Conservation (phyloP, 2,329 filamentous ascomycete species). For the Paraphaeosphaeria minitans region DNA sequence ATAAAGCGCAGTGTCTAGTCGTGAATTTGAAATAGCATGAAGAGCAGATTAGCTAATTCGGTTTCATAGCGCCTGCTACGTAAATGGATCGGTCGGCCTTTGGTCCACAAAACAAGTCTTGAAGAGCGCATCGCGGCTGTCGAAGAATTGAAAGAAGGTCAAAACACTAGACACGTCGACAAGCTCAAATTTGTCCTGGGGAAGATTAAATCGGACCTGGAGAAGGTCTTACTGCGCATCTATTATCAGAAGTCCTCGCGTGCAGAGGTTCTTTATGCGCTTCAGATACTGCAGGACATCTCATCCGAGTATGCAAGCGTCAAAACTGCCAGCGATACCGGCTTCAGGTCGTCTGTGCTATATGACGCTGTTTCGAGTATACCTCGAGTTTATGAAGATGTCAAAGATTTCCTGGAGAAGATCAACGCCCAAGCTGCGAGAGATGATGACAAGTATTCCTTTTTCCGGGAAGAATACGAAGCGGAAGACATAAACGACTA, state of each 20-base stretch:
- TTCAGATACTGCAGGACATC: slow-evolving; percentile 85
- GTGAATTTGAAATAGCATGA: neutral
- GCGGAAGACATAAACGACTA: slow-evolving; percentile 87
- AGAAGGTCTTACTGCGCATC: slow-evolving; percentile 90
- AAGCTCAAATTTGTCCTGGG: slow-evolving; percentile 73
- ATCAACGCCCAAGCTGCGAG: slow-evolving; percentile 85
- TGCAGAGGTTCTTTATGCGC: slow-evolving; percentile 80
- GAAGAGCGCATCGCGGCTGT: slow-evolving; percentile 83
- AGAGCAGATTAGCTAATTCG: neutral
- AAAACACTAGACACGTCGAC: slow-evolving; percentile 70
- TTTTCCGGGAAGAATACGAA: slow-evolving; percentile 87
- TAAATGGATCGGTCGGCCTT: slow-evolving; percentile 92
- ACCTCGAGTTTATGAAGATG: slow-evolving; percentile 74
- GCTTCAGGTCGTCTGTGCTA: slow-evolving; percentile 74
- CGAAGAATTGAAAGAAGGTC: slow-evolving; percentile 77
- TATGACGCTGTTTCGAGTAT: slow-evolving; percentile 74
- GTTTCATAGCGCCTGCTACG: slow-evolving; percentile 71
- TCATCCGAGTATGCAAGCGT: slow-evolving; percentile 75
- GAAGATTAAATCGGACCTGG: slow-evolving; percentile 78
- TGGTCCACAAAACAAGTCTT: slow-evolving; percentile 75
- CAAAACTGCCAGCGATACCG: slow-evolving; percentile 67
- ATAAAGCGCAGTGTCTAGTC: neutral
- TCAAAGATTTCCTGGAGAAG: slow-evolving; percentile 77
- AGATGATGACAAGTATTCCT: slow-evolving; percentile 88
- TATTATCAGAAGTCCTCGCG: slow-evolving; percentile 97